Base-by-base conservation (phyloP, 2,329 filamentous ascomycete species). In the Verticillium nonalfalfae region DNA sequence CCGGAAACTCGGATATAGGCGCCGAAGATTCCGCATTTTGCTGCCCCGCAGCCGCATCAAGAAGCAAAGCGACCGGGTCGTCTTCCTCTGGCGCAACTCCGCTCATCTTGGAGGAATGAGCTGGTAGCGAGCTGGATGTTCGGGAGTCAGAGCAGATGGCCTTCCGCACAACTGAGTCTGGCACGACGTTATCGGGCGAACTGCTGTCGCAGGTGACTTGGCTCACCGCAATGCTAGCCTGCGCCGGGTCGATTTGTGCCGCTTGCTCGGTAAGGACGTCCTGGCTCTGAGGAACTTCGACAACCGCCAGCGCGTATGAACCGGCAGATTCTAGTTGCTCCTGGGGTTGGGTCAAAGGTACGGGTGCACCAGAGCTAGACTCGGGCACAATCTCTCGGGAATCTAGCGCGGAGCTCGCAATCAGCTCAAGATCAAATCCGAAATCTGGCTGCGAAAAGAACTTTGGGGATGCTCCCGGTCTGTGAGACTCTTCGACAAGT, bases 81-180 rank as follows among this genome's bases (percentile, higher is more conserved):
- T 52, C 45, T 3, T 52, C 45, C 11, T 21, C 45, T 4, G 45
- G 45, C 45, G 18, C 9, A 9, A 4, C 21, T 26, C 45, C 45
- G 9, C 45, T 52, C 45, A 52, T 52, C 21, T 9, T 31, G 45
- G 21, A n/a, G 10, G 45, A 13, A 2, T 11, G n/a, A 18, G 7
- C 18, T 7, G 9, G 6, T 31, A 13, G 45, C 13, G 18, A 52
- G 45, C 45, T 10, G 18, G 9, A 10, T 13, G 45, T 7, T 21
- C 6, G 5, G n/a, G 26, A 7, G 11, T 11, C 9, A 18, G 18
- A 11, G 18, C 35, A 13, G 9, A 36, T 10, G 35, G 35, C 13
- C 26, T 35, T 61, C 15, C 64, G 64, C 14, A 59, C 58, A 13
- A 66, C 62, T 9, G 62, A 65, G 39, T 67, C 65, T n/a, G 63